Base-by-base conservation (phyloP, 768 basidiomycete genomes). In the Pleurotus tuoliensis region DNA sequence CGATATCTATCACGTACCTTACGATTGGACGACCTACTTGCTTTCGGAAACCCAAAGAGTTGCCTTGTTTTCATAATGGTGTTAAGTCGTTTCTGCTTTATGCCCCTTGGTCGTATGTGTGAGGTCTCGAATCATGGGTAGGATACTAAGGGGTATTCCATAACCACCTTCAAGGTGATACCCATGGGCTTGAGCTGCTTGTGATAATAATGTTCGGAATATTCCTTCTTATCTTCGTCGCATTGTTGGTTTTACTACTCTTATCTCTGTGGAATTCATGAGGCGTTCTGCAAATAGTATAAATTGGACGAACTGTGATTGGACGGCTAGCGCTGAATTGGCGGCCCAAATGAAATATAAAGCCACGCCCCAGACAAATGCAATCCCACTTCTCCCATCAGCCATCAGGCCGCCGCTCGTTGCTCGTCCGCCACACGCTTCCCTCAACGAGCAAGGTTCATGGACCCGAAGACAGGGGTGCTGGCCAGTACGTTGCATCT, bases 1-100 rank as follows among this genome's bases (percentile, higher is more conserved):
- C 41, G 45, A 37, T 44, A 44, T 55, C 53, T 44, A 55, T 47
- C 27, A 49, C 37, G 43, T 48, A 47, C n/a, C n/a, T 44, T 44
- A 44, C 41, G 41, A 44, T 11, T 11, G 30, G 9, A 34, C 3
- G 30, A 34, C 30, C 30, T 34, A 34, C 30, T 34, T 34, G 11
- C 30, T 34, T 34, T 34, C 30, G 30, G 30, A 34, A 34, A 34
- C 30, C 24, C 30, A 34, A 34, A 34, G 30, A 34, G 30, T 34
- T 34, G 30, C 30, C 30, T 34, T 34, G 30, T 11, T 34, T 34
- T 9, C 3, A 34, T 34, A 34, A 8, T 34, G 30, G 9, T 34
- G 11, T 11, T 9, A 34, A 11, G 30, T 34, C 24, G 24, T 25
- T 25, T 5, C 24, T 25, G 24, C 24, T 25, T 25, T 25, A 25